Base-by-base conservation (phyloP, 1,284 basidiomycete species). In the Amylostereum chailletii region DNA sequence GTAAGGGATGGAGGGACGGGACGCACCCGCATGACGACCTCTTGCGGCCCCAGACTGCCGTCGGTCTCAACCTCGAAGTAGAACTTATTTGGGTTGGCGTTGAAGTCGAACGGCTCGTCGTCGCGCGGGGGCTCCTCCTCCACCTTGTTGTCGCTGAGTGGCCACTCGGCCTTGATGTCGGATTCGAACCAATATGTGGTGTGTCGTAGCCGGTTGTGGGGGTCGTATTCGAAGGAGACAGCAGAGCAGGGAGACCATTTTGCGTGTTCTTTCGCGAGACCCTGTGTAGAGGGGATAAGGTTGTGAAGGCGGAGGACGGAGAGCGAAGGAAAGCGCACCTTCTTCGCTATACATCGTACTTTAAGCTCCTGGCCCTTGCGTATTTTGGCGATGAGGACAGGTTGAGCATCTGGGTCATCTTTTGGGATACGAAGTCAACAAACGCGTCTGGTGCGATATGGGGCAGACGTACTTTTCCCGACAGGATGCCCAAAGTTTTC, bases 231-330 rank as follows among this genome's bases (percentile, higher is more conserved):
- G 60, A 96, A 99, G 2, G 87, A 84, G 26, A 99, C 85, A 1
- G 96, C 94, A 1, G 93, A 90, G 51, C 94, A 90, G 9, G 96
- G 95, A 0, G 93, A 96, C 94, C 95, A 99, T 71, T 99, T 99
- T 5, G 96, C 94, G 63, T 99, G 96, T 64, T 98, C 94, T 71
- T 99, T 97, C 5, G 94, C 94, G 53, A 97, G 89, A 31, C 95
- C 95, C 91, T 96, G 57, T 19, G 42, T 40, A 33, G 5, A 30
- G 37, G 32, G 27, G 42, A 33, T 2, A 33, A 49, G 45, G 7
- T 34, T 3, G 50, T 33, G 46, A 47, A 26, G 11, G 19, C 19
- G 10, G 32, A 53, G 7, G 42, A 7, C 9, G 27, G 6, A 43
- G 4, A 40, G 42, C 6, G 19, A 49, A 32, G 26, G 19, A 38